Conservation (phyloP, 1,284 basidiomycete species). For the Ganoderma multipileum region DNA sequence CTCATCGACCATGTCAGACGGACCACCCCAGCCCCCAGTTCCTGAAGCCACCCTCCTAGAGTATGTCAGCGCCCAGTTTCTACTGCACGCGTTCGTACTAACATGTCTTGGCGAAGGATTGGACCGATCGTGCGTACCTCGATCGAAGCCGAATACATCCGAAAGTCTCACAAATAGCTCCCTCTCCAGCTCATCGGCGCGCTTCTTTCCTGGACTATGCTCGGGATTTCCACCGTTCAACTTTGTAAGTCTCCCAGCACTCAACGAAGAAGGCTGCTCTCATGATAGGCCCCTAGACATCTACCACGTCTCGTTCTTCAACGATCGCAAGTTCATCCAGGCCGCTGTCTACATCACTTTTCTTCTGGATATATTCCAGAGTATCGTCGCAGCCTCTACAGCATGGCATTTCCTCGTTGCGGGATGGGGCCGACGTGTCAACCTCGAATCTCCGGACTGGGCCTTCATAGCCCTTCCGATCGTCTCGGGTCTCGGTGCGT, state of each 20-base stretch:
- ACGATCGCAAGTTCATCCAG: background rate
- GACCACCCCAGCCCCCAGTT: no score
- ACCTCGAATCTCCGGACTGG: background rate
- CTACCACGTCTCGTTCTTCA: background rate
- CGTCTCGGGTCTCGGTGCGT: no score
- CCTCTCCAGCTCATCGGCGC: background rate
- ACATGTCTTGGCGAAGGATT: no score
- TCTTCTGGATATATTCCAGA: background rate
- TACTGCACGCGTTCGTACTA: no score
- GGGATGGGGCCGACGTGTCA: background rate
- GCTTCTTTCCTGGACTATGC: background rate
- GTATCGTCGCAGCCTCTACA: background rate
- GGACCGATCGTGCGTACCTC: no score
- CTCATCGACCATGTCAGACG: no score
- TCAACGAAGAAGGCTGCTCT: no score
- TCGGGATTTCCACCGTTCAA: background rate
- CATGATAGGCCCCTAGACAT: background rate
- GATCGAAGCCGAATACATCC: no score
- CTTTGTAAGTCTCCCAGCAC: background rate
- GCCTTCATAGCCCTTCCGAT: background rate
- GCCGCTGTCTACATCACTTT: background rate
- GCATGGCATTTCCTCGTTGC: background rate
- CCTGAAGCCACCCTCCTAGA: no score
- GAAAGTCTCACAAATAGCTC: no score
- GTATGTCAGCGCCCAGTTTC: no score